Percentiles rank a stretch among this genome's conserved stretches.
Conservation (phyloP, 768 basidiomycete species). For the Suillus ampliporus region DNA sequence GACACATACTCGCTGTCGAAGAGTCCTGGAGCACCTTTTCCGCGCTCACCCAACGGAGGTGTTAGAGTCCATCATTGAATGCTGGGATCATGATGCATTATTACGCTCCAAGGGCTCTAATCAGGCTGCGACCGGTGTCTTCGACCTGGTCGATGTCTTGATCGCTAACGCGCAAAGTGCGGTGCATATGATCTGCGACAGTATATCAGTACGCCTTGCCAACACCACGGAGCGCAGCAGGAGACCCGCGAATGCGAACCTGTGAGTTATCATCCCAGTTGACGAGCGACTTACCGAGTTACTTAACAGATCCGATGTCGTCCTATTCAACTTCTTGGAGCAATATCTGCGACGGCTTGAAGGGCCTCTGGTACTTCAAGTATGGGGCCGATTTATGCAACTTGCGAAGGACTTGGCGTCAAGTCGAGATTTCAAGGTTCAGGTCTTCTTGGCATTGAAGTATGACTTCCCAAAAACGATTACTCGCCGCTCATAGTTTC, state of each 20-base stretch:
- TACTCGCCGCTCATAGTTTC: conserved; percentile 18
- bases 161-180: conserved; percentile 85
- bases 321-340: conserved; percentile 87
- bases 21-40: conserved; percentile 87
- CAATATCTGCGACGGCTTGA: conserved; percentile 84
- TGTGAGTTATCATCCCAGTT: conserved; percentile 51
- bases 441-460: conserved; percentile 77
- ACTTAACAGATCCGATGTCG: conserved; percentile 63
- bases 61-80: conserved; percentile 80
- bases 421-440: conserved; percentile 69
- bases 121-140: conserved; percentile 57
- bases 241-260: conserved; percentile 65
- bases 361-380: conserved; percentile 90
- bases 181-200: conserved; percentile 89
- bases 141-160: conserved; percentile 84
- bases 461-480: conserved; percentile 38
- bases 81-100: conserved; percentile 69
- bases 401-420: conserved; percentile 80
- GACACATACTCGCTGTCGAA: conserved; percentile 70
- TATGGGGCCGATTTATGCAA: conserved; percentile 82
- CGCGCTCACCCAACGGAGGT: conserved; percentile 81
- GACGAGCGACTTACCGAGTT: not conserved
- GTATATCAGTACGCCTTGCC: conserved; percentile 65
- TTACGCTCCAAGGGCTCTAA: conserved; percentile 50
- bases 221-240: conserved; percentile 61